Evolutionary conservation across 345 rosid species (phyloP).

Genomic region (Arabidopsis suecica): DNA sequence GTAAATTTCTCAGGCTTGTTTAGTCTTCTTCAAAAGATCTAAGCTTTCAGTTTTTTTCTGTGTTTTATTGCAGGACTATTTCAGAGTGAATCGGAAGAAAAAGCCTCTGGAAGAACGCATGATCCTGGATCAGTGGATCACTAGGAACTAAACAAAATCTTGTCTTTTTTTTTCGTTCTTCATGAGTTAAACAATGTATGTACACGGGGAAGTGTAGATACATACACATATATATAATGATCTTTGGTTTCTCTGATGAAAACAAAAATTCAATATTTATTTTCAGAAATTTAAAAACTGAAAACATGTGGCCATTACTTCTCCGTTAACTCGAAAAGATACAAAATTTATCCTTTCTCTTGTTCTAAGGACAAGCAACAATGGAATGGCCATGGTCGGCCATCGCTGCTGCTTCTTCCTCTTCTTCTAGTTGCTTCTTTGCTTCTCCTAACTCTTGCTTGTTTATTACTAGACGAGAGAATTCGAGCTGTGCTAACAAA

Average conservation of each 20-base stretch:
- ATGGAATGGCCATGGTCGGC: slow-evolving; percentile 45
- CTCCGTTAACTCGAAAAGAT: slow-evolving; percentile 31
- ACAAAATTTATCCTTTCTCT: slow-evolving; percentile 33
- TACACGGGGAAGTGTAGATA: slow-evolving; percentile 2
- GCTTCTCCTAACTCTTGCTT: slow-evolving; percentile 17
- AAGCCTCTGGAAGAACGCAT: neutral
- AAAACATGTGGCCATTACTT: slow-evolving; percentile 40
- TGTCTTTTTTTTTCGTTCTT: neutral
- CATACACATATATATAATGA: neutral
- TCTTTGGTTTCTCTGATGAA: slow-evolving; percentile 30
- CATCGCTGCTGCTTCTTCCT: slow-evolving; percentile 31
- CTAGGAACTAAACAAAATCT: slow-evolving; percentile 17
- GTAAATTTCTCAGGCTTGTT: slow-evolving; percentile 5
- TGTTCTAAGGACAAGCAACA: slow-evolving; percentile 25
- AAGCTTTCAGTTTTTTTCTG: neutral
- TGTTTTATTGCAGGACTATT: slow-evolving; percentile 10
- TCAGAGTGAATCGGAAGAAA: slow-evolving; percentile 23
- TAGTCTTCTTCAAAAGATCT: slow-evolving; percentile 15
- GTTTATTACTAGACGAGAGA: slow-evolving; percentile 21
- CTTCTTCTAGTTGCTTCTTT: slow-evolving; percentile 28
- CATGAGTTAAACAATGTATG: slow-evolving; percentile 4
- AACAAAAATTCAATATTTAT: neutral
- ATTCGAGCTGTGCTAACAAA: neutral
- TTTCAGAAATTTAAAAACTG: neutral
- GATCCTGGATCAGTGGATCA: slow-evolving; percentile 13